phyloP scores from a whole-genome alignment of 2,329 filamentous ascomycete species.

The Epichloe amarillans region DNA sequence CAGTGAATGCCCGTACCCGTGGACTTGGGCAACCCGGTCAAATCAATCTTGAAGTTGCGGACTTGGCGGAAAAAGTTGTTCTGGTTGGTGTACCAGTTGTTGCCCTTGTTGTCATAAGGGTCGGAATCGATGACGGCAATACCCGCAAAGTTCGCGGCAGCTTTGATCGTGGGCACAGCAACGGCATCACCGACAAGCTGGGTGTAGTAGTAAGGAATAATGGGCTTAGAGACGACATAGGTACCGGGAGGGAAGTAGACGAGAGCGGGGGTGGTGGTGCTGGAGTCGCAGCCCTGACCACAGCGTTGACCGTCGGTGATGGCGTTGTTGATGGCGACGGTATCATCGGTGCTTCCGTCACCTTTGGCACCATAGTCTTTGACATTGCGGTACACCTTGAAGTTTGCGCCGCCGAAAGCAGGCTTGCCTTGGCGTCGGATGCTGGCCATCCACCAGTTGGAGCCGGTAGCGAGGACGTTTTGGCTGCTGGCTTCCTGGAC shows the following conservation, averaged over 20 bases:
- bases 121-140: slow-evolving; percentile 85
- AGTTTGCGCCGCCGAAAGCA: slow-evolving; percentile 42
- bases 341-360: slow-evolving; percentile 64
- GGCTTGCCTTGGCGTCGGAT: slow-evolving; percentile 57
- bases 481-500: slow-evolving; percentile 7
- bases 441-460: slow-evolving; percentile 57
- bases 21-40: slow-evolving; percentile 48
- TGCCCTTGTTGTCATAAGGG: slow-evolving; percentile 58
- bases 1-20: slow-evolving; percentile 64
- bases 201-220: slow-evolving; percentile 84
- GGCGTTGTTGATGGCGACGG: slow-evolving; percentile 73
- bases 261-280: slow-evolving; percentile 69
- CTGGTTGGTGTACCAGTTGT: slow-evolving; percentile 70
- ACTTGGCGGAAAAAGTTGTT: slow-evolving; percentile 76
- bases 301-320: slow-evolving; percentile 70
- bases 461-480: slow-evolving; percentile 15
- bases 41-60: slow-evolving; percentile 69
- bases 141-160: slow-evolving; percentile 56
- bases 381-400: slow-evolving; percentile 67
- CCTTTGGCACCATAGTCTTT: slow-evolving; percentile 62
- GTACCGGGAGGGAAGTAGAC: slow-evolving; percentile 87
- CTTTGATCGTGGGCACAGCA: slow-evolving; percentile 62
- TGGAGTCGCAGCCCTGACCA: slow-evolving; percentile 68
- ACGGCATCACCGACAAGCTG: slow-evolving; percentile 76
- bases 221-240: slow-evolving; percentile 66